Evolutionary conservation across 768 basidiomycete species (phyloP).

Genomic region (Calocera cornea): DNA sequence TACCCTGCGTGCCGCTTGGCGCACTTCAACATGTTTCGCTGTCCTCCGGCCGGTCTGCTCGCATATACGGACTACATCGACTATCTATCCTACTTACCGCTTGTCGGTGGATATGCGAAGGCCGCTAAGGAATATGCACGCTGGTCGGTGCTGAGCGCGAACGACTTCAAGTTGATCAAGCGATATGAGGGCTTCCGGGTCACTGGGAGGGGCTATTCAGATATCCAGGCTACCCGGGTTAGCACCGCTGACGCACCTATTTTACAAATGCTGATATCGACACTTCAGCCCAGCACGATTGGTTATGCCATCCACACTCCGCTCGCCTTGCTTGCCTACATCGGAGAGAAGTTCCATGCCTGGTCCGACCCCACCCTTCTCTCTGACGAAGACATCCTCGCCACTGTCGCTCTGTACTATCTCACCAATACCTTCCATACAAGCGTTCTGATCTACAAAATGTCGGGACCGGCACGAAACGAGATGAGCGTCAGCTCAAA

Average conservation of each 20-base stretch:
- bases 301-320: conserved; percentile 15
- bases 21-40: conserved; percentile 18
- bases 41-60: conserved; percentile 4
- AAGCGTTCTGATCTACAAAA: conserved; percentile 15
- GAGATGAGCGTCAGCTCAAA: conserved; percentile 7
- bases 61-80: background rate
- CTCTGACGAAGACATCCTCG: conserved; percentile 12
- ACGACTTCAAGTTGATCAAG: background rate
- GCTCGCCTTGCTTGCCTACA: conserved; percentile 14
- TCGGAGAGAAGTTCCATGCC: conserved; percentile 16
- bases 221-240: conserved; percentile 13
- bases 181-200: conserved; percentile 8
- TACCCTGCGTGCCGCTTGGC: conserved; percentile 11
- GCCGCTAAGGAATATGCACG: background rate
- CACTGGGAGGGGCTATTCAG: conserved; percentile 13
- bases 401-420: conserved; percentile 15
- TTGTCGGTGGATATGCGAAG: background rate
- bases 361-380: conserved; percentile 14
- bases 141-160: conserved; percentile 7
- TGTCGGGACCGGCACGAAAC: conserved; percentile 4
- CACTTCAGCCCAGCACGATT: conserved; percentile 15
- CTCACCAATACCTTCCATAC: conserved; percentile 14
- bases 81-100: background rate
- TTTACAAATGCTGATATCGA: background rate
- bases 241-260: background rate